Base-by-base conservation (phyloP, 2,329 filamentous ascomycete species). In the Diaporthe batatas region DNA sequence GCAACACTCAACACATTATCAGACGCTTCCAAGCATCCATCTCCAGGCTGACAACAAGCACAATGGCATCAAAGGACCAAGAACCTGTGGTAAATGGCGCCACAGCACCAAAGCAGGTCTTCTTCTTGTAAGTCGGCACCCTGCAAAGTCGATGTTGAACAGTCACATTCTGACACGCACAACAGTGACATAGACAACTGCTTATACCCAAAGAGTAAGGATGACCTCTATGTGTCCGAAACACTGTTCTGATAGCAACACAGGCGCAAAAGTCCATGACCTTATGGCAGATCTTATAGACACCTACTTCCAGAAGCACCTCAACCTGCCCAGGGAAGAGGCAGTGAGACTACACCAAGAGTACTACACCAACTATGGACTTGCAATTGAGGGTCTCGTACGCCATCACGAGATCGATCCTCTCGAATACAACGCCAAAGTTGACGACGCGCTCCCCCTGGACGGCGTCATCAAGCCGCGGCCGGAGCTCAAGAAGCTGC, bases 161-260 rank as follows among this genome's bases (percentile, higher is more conserved):
- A 36, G 77, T 82, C 69, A 82, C 70, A 49, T 6, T 25, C 89
- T 91, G 81, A 67, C 62, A 53, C 12, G 21, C 32, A 32, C n/a
- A 91, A 90, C 82, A 98, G 98, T 80, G 96, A 99, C 81, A 98
- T 99, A 80, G 96, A 99, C 87, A 99, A 99, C 80, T 99, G 97
- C 83, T 90, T 98, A 71, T 98, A 98, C 79, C 91, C 95, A 0
- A 95, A 92, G 83, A 95, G 94, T 95, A 80, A 83, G 89, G 81
- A 34, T 32, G 10, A 1, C 29, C 18, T 29, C 5, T 16, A 21
- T 18, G 23, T 25, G 8, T 4, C 58, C 23, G 12, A 23, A 23
- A 25, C 21, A 14, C 6, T 8, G 18, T n/a, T 36, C 77, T 80
- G 74, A 78, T 75, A 23, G 11, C 55, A 23, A 23, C 12, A 72